Conservation (phyloP, 192 early-diverging fungal species). For the Dissophora ornata region DNA sequence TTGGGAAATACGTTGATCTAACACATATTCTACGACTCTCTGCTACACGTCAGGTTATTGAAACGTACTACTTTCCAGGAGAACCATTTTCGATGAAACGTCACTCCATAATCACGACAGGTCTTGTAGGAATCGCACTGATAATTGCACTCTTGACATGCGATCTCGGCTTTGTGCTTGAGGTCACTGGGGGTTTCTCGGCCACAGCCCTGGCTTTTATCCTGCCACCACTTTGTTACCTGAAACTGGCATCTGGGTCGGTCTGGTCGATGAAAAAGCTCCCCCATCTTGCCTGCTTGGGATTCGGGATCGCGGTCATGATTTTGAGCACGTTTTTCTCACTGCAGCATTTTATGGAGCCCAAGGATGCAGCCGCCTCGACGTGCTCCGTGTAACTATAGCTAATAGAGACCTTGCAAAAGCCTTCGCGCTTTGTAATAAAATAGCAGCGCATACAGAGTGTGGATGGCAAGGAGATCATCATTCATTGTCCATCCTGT, state of each 20-base stretch:
- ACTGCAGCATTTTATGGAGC: conserved; percentile 41
- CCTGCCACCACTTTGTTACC: conserved; percentile 83
- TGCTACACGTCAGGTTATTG: too few relatives aligned
- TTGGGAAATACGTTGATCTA: too few relatives aligned
- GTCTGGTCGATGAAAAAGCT: conserved; percentile 67
- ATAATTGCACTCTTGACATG: conserved; percentile 79
- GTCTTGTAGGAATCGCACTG: conserved; percentile 70
- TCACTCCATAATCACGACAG: conserved; percentile 78
- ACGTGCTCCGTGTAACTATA: conserved; percentile 35
- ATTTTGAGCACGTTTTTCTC: conserved; percentile 70
- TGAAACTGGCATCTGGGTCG: conserved; percentile 75
- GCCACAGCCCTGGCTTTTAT: conserved; percentile 92
- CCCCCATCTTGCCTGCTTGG: conserved; percentile 75
- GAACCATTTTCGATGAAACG: conserved; percentile 64
- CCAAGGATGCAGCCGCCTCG: conserved; percentile 16
- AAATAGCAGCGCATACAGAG: too few relatives aligned
- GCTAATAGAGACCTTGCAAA: too few relatives aligned
- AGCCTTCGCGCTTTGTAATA: too few relatives aligned
- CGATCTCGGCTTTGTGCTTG: conserved; percentile 86
- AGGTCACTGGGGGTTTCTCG: conserved; percentile 89
- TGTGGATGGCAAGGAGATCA: too few relatives aligned
- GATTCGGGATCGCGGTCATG: conserved; percentile 81
- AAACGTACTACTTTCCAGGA: conserved; percentile 69
- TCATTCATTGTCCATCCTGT: too few relatives aligned
- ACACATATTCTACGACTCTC: too few relatives aligned